A percentile compares a stretch with the other conserved stretches of the same genome.
Conservation (phyloP, 768 basidiomycete genomes). For the Lyophyllum semitale region DNA sequence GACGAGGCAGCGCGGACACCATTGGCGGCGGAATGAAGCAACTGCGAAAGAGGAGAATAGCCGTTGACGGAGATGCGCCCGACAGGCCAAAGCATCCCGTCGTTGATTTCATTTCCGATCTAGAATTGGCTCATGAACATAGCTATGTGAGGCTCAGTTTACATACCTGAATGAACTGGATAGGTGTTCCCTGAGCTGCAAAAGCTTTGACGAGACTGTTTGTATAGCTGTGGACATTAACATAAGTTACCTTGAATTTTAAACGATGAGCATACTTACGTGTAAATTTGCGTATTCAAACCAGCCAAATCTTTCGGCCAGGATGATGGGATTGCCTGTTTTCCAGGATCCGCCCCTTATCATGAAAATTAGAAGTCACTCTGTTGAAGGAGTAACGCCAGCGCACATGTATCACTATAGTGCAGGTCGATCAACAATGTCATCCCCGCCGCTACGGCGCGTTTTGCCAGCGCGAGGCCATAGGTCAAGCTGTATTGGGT, state of each 20-base stretch:
- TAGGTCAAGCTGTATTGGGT: slow-evolving; percentile 51
- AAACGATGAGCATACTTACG: slow-evolving; percentile 29
- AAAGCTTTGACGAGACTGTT: slow-evolving; percentile 53
- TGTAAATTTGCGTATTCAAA: slow-evolving; percentile 59
- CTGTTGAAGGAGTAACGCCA: not conserved
- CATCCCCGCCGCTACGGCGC: slow-evolving; percentile 59
- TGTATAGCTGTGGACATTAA: slow-evolving; percentile 43
- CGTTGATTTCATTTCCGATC: slow-evolving; percentile 70
- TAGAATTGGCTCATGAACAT: slow-evolving; percentile 16
- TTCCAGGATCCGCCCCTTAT: slow-evolving; percentile 65
- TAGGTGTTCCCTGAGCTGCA: slow-evolving; percentile 52
- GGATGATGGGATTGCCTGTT: slow-evolving; percentile 57
- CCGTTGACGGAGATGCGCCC: slow-evolving; percentile 55
- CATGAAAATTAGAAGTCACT: not conserved
- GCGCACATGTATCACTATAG: slow-evolving; percentile 64
- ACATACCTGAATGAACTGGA: slow-evolving; percentile 50
- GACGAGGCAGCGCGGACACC: slow-evolving; percentile 54
- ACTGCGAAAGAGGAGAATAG: slow-evolving; percentile 53
- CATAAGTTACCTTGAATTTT: not conserved
- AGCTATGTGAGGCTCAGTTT: not conserved
- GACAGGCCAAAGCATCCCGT: slow-evolving; percentile 63
- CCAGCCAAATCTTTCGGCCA: slow-evolving; percentile 55
- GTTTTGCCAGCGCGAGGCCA: slow-evolving; percentile 54
- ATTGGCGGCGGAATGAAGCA: slow-evolving; percentile 59
- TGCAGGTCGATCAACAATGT: slow-evolving; percentile 57